Conservation (phyloP, 768 basidiomycete species). For the Suillus tomentosus region DNA sequence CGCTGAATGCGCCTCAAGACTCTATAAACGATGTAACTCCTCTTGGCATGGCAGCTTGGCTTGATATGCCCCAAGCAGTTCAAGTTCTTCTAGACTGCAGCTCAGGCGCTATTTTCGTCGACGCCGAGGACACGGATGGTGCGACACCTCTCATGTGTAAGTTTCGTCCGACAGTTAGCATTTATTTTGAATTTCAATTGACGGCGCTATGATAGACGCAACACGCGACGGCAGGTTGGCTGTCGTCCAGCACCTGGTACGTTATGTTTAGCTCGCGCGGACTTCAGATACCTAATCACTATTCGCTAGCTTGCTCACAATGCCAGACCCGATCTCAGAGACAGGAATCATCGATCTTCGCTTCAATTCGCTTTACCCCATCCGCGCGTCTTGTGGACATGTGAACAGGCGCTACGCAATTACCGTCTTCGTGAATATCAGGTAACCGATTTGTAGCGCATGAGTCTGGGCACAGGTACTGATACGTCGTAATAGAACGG, state of each 20-base stretch:
- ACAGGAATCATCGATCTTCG: slow-evolving; percentile 70
- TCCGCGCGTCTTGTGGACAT: slow-evolving; percentile 66
- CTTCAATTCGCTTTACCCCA: slow-evolving; percentile 69
- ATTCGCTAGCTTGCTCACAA: slow-evolving; percentile 55
- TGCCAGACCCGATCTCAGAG: slow-evolving; percentile 72
- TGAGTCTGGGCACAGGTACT: slow-evolving; percentile 1
- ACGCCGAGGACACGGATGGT: slow-evolving; percentile 73
- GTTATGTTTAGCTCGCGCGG: slow-evolving; percentile 25
- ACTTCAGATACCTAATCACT: slow-evolving; percentile 14
- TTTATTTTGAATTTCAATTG: slow-evolving; percentile 10
- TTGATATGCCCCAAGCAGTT: slow-evolving; percentile 64
- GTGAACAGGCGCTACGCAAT: slow-evolving; percentile 64
- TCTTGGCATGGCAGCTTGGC: slow-evolving; percentile 78
- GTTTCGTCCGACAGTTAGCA: slow-evolving; percentile 26
- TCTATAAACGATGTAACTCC: slow-evolving; percentile 76
- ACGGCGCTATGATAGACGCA: slow-evolving; percentile 54
- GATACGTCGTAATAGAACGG: slow-evolving; percentile 27
- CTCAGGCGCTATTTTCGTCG: slow-evolving; percentile 62
- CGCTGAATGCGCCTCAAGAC: slow-evolving; percentile 72
- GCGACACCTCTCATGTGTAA: slow-evolving; percentile 86
- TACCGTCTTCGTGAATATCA: slow-evolving; percentile 61
- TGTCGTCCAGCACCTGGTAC: slow-evolving; percentile 67
- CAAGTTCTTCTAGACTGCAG: slow-evolving; percentile 64
- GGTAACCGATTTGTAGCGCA: slow-evolving; percentile 38
- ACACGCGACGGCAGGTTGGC: slow-evolving; percentile 70